Evolutionary conservation across 164 flowering plant genomes (phyloP).

Genomic region (Vitis rupestris): DNA sequence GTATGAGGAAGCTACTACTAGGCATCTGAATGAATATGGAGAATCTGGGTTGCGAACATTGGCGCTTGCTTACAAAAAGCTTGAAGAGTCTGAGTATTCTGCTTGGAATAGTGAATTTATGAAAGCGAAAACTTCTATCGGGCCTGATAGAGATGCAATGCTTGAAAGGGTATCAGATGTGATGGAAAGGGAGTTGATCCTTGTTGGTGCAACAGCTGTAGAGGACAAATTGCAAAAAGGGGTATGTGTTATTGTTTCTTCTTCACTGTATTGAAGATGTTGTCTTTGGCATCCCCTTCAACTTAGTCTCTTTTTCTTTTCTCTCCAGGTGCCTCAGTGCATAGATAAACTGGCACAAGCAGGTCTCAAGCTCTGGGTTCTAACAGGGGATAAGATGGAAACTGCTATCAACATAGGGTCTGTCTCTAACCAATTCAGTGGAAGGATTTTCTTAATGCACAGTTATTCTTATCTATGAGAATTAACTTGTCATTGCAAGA

Average conservation of each 20-base stretch:
- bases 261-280: not conserved
- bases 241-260: constrained; percentile 37
- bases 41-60: constrained; percentile 96
- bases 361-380: constrained; percentile 98
- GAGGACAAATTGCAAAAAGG: constrained; percentile 98
- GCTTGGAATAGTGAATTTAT: constrained; percentile 82
- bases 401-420: constrained; percentile 99
- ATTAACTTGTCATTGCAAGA: not conserved
- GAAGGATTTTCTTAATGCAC: not conserved
- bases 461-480: not conserved
- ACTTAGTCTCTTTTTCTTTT: constrained; percentile 6
- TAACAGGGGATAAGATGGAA: constrained; percentile 99
- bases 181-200: constrained; percentile 86
- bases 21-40: constrained; percentile 89
- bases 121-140: constrained; percentile 79
- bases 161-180: constrained; percentile 78
- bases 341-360: constrained; percentile 99
- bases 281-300: not conserved
- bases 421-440: constrained; percentile 15
- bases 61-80: constrained; percentile 85
- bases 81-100: constrained; percentile 76
- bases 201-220: constrained; percentile 96
- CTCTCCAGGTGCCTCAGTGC: constrained; percentile 88
- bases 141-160: constrained; percentile 79
- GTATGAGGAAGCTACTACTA: constrained; percentile 68